phyloP scores from a whole-genome alignment of 306 rosid genomes.

The Ceratonia siliqua region DNA sequence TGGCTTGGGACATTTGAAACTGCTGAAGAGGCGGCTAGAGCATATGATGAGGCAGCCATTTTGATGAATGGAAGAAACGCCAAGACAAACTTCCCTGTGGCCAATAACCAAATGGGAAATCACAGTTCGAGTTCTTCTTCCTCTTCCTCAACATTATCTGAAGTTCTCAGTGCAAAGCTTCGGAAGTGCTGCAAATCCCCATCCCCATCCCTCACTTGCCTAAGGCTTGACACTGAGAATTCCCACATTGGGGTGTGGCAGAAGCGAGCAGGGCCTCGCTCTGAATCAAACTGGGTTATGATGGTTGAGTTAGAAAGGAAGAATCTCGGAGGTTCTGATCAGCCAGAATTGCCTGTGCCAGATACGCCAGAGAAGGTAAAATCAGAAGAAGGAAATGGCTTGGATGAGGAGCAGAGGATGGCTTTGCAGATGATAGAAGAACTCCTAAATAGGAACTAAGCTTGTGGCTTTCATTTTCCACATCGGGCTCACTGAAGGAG shows the following conservation, averaged over 20 bases:
- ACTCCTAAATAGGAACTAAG: conserved; percentile 56
- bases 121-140: conserved; percentile 22
- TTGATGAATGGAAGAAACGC: conserved; percentile 82
- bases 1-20: conserved; percentile 89
- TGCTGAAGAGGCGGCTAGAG: conserved; percentile 84
- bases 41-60: conserved; percentile 84
- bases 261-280: conserved; percentile 56
- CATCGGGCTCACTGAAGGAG: conserved; percentile 23
- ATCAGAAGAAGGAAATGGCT: conserved; percentile 29
- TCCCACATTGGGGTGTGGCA: conserved; percentile 89
- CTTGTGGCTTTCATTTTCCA: conserved; percentile 17
- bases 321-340: conserved; percentile 8
- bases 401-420: conserved; percentile 57
- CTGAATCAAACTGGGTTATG: conserved; percentile 81
- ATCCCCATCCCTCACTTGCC: conserved; percentile 76
- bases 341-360: neutral
- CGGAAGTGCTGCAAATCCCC: conserved; percentile 66
- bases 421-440: conserved; percentile 88
- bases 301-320: conserved; percentile 62
- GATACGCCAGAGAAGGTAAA: conserved; percentile 18
- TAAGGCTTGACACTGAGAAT: conserved; percentile 79
- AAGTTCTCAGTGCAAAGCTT: conserved; percentile 63
- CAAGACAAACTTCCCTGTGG: conserved; percentile 75
- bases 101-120: conserved; percentile 21
- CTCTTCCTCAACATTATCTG: conserved; percentile 48